A percentile compares a stretch with the other conserved stretches of the same genome.
phyloP scores from a whole-genome alignment of 2,329 filamentous ascomycete genomes.

The Sporothrix phasma region DNA sequence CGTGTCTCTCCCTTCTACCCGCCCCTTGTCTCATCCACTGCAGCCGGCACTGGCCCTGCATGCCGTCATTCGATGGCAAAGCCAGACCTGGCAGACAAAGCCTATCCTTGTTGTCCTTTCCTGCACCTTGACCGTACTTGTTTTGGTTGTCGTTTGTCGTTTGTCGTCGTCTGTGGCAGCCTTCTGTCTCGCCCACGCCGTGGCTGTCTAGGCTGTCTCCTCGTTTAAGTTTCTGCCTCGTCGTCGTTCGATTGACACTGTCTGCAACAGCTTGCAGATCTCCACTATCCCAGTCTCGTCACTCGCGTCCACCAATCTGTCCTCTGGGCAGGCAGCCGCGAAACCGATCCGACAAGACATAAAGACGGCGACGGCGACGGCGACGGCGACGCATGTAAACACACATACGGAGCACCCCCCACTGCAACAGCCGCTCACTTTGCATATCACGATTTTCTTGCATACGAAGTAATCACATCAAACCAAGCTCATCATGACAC shows the following conservation, averaged over 20 bases:
- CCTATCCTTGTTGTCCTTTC: neutral
- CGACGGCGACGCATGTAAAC: neutral
- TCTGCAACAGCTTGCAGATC: neutral
- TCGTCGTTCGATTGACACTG: neutral
- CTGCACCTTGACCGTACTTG: neutral
- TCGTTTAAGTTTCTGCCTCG: neutral
- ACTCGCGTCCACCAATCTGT: neutral
- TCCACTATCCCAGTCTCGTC: neutral
- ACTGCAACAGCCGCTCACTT: neutral
- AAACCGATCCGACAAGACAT: neutral
- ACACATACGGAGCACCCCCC: too few species aligned
- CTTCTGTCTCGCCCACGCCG: neutral
- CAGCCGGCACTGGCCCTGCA: constrained; percentile 8
- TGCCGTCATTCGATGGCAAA: constrained; percentile 8
- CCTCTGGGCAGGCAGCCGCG: constrained; percentile 3
- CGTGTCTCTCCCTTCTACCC: neutral
- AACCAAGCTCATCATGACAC: neutral
- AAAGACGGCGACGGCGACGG: neutral
- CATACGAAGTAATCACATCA: too few species aligned
- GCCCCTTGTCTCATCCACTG: constrained; percentile 13
- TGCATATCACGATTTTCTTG: too few species aligned
- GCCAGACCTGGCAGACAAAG: neutral
- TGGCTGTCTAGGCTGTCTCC: neutral
- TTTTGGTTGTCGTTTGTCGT: neutral
- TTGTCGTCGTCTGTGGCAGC: neutral